phyloP scores from a whole-genome alignment of 768 basidiomycete species.

The Lepiota venenata region DNA sequence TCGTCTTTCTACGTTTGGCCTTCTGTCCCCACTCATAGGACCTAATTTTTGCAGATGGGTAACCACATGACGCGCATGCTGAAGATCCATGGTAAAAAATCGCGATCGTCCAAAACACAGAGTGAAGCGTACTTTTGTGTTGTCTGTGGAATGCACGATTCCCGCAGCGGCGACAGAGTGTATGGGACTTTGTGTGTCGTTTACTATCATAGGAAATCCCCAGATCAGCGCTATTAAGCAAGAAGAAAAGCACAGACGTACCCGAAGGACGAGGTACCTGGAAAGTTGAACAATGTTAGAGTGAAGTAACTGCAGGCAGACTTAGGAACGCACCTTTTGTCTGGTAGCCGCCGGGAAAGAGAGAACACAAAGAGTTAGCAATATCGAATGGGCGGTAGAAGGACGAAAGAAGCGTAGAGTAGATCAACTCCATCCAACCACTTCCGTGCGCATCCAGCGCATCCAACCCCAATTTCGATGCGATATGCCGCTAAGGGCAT shows the following conservation, averaged over 20 bases:
- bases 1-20: constrained; percentile 99
- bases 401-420: background rate
- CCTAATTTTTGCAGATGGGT: constrained; percentile 92
- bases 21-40: constrained; percentile 98
- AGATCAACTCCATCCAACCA: constrained; percentile 8
- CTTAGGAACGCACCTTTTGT: constrained; percentile 75
- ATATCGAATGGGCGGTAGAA: background rate
- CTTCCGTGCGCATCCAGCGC: constrained; percentile 10
- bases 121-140: constrained; percentile 78
- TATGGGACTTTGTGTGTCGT: constrained; percentile 96
- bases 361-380: constrained; percentile 12
- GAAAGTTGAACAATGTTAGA: constrained; percentile 5
- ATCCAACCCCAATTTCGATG: background rate
- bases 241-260: constrained; percentile 37
- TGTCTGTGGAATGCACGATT: constrained; percentile 96
- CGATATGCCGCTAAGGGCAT: background rate
- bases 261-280: constrained; percentile 97
- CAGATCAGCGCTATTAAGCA: background rate
- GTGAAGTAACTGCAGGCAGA: background rate
- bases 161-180: constrained; percentile 96
- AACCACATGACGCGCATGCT: constrained; percentile 97
- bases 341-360: constrained; percentile 32
- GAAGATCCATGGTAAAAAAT: constrained; percentile 4
- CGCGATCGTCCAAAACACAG: background rate
- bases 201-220: constrained; percentile 53